phyloP scores from a whole-genome alignment of 352 stramenopile species.

The Phytophthora fragariae region DNA sequence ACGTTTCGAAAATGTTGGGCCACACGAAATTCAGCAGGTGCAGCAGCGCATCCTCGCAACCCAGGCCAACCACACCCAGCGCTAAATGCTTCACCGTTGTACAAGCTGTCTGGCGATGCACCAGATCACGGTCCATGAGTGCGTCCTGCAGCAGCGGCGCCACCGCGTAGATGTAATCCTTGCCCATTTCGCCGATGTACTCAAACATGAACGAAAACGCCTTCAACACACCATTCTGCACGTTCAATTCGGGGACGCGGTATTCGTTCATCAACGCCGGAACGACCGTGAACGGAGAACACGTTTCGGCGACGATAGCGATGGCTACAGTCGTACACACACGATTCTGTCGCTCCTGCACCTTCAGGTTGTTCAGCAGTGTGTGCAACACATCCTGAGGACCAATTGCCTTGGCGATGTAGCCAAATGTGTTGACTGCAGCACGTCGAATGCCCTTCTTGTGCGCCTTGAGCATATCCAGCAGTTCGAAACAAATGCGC shows the following conservation, averaged over 20 bases:
- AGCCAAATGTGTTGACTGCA: constrained; percentile 99
- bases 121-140: constrained; percentile 98
- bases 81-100: constrained; percentile 98
- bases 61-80: constrained; percentile 95
- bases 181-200: constrained; percentile 99
- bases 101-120: constrained; percentile 98
- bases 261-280: constrained; percentile 99
- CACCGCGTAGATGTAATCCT: constrained; percentile 99
- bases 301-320: constrained; percentile 99
- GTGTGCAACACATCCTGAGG: constrained; percentile 99
- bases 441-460: constrained; percentile 99
- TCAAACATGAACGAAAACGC: constrained; percentile 99
- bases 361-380: constrained; percentile 99
- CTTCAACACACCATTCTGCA: constrained; percentile 99
- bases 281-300: constrained; percentile 98
- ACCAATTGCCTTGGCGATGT: constrained; percentile 99
- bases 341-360: constrained; percentile 99
- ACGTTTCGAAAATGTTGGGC: constrained; percentile 99
- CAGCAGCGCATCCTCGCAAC: constrained; percentile 98
- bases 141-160: constrained; percentile 98
- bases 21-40: constrained; percentile 99
- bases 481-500: constrained; percentile 99
- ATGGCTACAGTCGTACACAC: constrained; percentile 99
- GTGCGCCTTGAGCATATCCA: constrained; percentile 99
- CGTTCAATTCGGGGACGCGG: constrained; percentile 98